Evolutionary conservation across 1,284 basidiomycete species (phyloP).

Genomic region (Paramarasmius palmivorus): DNA sequence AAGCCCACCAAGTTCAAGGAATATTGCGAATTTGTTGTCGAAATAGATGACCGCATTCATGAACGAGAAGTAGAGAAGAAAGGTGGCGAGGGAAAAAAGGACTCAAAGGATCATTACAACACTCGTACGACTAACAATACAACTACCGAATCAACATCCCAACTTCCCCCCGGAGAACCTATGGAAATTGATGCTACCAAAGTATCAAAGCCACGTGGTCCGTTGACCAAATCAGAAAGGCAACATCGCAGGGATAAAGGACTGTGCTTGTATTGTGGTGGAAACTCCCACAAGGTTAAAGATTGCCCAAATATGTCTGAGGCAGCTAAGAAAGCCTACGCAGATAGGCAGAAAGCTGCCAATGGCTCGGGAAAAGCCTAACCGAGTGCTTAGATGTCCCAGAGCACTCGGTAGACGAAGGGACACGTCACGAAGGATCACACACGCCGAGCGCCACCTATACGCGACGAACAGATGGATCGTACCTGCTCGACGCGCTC

Average conservation of each 20-base stretch:
- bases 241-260: conserved; percentile 2
- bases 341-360: background rate
- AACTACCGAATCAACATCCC: background rate
- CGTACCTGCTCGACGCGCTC: background rate
- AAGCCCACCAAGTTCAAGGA: background rate
- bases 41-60: conserved; percentile 1
- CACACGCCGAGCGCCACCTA: background rate
- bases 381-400: background rate
- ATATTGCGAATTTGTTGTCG: background rate
- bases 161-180: background rate
- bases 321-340: background rate
- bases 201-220: conserved; percentile 1
- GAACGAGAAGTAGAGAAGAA: background rate
- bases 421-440: no score
- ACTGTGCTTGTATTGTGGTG: conserved; percentile 10
- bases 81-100: background rate
- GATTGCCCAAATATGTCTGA: conserved; percentile 1
- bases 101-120: background rate
- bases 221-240: background rate
- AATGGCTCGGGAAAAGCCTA: conserved; percentile 1
- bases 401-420: background rate
- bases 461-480: no score
- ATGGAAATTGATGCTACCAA: conserved; percentile 8
- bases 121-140: background rate
- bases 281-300: background rate